Percentiles rank a stretch among this genome's conserved stretches.
These are phyloP conservation scores for Suhomyces sp. DNA, from an alignment of 805 yeast genomes.

Conservation along the genomic window DNA sequence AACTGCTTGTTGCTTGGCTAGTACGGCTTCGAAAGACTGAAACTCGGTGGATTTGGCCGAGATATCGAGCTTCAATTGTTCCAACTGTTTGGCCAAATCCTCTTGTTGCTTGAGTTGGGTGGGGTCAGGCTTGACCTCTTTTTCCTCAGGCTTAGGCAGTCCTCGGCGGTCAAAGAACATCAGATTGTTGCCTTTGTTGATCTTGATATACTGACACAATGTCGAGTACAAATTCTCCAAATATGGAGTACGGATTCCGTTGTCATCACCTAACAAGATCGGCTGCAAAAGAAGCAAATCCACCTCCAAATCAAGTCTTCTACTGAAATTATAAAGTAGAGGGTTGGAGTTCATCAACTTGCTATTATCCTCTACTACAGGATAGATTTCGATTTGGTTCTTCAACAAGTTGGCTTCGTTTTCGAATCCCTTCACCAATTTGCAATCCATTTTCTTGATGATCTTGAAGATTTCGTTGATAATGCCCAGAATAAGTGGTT, in stretches of 20 bases:
- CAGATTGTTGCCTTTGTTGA: slow-evolving; percentile 34
- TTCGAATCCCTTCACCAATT: slow-evolving; percentile 65
- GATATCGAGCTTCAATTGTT: slow-evolving; percentile 19
- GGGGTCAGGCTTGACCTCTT: background rate
- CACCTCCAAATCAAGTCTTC: slow-evolving; percentile 50
- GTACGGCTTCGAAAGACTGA: slow-evolving; percentile 14
- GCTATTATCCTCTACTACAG: slow-evolving; percentile 24
- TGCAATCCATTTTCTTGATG: slow-evolving; percentile 73
- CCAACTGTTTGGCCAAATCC: slow-evolving; percentile 5
- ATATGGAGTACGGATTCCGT: slow-evolving; percentile 82
- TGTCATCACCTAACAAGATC: slow-evolving; percentile 85
- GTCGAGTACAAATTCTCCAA: slow-evolving; percentile 82
- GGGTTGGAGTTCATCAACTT: slow-evolving; percentile 49
- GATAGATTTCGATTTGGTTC: slow-evolving; percentile 49
- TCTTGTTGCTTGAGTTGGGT: background rate
- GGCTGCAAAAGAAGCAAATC: slow-evolving; percentile 84
- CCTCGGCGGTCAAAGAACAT: slow-evolving; percentile 30
- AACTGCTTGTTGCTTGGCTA: slow-evolving; percentile 18
- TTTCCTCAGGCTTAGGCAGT: background rate
- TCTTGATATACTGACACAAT: slow-evolving; percentile 58
- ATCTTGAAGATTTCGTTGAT: slow-evolving; percentile 71
- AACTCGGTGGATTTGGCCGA: slow-evolving; percentile 14
- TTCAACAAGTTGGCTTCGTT: slow-evolving; percentile 58
- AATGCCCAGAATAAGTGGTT: slow-evolving; percentile 80
- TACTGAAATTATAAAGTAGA: slow-evolving; percentile 64